phyloP scores from a whole-genome alignment of 1,284 basidiomycete species.

The Flammula alnicola region DNA sequence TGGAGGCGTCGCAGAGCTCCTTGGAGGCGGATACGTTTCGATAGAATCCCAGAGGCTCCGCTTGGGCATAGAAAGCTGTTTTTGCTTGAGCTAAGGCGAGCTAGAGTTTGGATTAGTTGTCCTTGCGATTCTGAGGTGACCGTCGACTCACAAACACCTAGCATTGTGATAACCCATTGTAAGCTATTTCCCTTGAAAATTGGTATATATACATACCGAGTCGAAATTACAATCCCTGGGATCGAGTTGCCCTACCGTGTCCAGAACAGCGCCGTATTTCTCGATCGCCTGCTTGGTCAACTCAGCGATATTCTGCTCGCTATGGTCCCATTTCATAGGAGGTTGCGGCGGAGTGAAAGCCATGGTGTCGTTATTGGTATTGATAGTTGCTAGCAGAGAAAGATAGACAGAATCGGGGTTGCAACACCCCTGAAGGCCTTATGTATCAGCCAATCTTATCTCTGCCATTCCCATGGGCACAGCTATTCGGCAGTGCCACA shows the following conservation, averaged over 20 bases:
- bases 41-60: slow-evolving; percentile 74
- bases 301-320: slow-evolving; percentile 60
- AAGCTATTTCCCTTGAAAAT: neutral
- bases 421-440: too few species aligned
- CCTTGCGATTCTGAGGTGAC: too few species aligned
- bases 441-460: too few species aligned
- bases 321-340: slow-evolving; percentile 71
- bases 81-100: slow-evolving; percentile 63
- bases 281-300: slow-evolving; percentile 66
- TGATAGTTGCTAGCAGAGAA: too few species aligned
- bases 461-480: too few species aligned
- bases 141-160: slow-evolving; percentile 70
- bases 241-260: slow-evolving; percentile 66
- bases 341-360: slow-evolving; percentile 67
- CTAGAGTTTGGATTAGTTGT: slow-evolving; percentile 33
- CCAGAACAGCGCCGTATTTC: slow-evolving; percentile 56
- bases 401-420: too few species aligned
- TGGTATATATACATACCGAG: slow-evolving; percentile 45
- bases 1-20: slow-evolving; percentile 75
- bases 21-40: slow-evolving; percentile 78
- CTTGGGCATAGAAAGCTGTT: slow-evolving; percentile 51
- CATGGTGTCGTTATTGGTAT: too few species aligned
- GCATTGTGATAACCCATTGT: neutral
- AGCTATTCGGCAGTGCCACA: too few species aligned
- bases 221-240: slow-evolving; percentile 60